Conservation (phyloP, 768 basidiomycete genomes). For the Tremella fuciformis region DNA sequence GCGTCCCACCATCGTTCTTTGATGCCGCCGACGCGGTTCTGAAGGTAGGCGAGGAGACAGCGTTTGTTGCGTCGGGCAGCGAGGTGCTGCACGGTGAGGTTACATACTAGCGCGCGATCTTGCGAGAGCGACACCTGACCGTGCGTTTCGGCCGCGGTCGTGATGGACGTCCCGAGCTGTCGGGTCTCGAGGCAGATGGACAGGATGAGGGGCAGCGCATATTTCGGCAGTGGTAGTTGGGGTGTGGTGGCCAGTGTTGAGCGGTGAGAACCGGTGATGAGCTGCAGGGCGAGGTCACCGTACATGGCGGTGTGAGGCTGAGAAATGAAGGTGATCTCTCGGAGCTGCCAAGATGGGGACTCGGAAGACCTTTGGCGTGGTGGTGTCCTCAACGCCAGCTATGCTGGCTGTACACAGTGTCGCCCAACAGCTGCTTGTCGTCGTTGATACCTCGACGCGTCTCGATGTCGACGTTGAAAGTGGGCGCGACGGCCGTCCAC, state of each 20-base stretch:
- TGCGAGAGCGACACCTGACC: conserved; percentile 53
- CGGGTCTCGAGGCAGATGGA: conserved; percentile 86
- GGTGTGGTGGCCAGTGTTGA: conserved; percentile 64
- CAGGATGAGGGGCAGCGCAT: conserved; percentile 84
- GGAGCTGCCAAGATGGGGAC: too few species aligned
- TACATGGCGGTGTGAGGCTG: conserved; percentile 49
- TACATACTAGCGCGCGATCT: conserved; percentile 58
- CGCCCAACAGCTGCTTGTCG: too few species aligned
- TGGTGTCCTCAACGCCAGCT: too few species aligned
- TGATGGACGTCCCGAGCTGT: conserved; percentile 59
- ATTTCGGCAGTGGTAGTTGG: conserved; percentile 74
- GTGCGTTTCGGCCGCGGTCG: conserved; percentile 43
- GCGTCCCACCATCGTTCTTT: conserved; percentile 85
- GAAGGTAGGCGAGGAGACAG: conserved; percentile 90
- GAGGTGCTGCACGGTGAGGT: conserved; percentile 80
- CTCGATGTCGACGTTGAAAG: too few species aligned
- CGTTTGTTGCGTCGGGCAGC: conserved; percentile 89
- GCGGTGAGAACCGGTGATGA: conserved; percentile 79
- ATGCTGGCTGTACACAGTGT: too few species aligned
- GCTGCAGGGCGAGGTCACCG: conserved; percentile 78
- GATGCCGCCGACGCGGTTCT: conserved; percentile 76
- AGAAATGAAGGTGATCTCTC: too few species aligned
- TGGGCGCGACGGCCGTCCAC: too few species aligned
- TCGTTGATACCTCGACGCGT: too few species aligned
- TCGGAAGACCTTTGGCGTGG: too few species aligned